Base-by-base conservation (phyloP, 768 basidiomycete genomes). In the Xerocomellus dryophilus region DNA sequence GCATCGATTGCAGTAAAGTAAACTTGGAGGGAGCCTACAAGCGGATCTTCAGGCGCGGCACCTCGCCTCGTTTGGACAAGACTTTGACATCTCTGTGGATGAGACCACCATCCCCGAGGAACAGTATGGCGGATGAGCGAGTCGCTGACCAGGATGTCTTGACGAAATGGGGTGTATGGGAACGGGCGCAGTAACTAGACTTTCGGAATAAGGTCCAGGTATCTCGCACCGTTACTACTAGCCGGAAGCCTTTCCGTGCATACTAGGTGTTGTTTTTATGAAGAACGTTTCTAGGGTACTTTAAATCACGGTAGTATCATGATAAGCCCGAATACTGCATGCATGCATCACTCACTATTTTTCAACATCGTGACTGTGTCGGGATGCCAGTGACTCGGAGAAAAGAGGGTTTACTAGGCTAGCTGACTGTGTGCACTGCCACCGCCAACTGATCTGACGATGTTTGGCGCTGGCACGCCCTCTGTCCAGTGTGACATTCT, bases 1-100 rank as follows among this genome's bases (percentile, higher is more conserved):
- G 66, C 53, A 63, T 67, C 12, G 66, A 66, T 27, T 65, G 60
- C 57, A 67, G 54, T 23, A 45, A 65, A 39, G 53, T 15, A 15
- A 50, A 49, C 15, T 40, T 59, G 8, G 9, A 42, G n/a, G 48
- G 39, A 23, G 34, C 9, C 2, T 29, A 47, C 54, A 51, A 56
- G 36, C 52, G 14, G 1, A 43, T 62, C 36, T 67, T 67, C 42
- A 47, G 41, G 20, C 47, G 40, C n/a, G 18, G 42, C 3, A 41
- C 41, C 34, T 27, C 42, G 31, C 50, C 29, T n/a, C 51, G 38
- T 35, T 31, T 49, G 32, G 47, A 54, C 42, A 58, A 25, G 60
- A 47, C 21, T 32, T 8, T 52, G 5, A 23, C 38, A 15, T 18
- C 50, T 3, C 20, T 44, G 34, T 43, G 60, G 56, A 51, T 18